A percentile compares a stretch with the other conserved stretches of the same genome.
These are phyloP conservation scores for Botrytis pseudocinerea DNA, from an alignment of 2,329 filamentous ascomycete species.

Conservation along the genomic window DNA sequence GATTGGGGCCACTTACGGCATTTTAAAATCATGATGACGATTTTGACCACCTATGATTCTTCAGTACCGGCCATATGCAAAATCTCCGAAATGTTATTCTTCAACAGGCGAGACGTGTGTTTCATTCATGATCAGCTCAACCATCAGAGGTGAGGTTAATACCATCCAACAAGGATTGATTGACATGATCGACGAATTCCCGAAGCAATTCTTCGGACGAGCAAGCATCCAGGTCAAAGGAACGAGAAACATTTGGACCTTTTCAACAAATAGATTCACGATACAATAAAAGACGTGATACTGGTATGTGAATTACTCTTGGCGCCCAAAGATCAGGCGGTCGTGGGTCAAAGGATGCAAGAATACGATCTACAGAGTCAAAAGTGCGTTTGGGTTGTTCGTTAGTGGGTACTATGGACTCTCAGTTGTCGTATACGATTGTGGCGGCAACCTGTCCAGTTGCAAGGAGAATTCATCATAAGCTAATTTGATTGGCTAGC, in stretches of 20 bases:
- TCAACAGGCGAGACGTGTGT: conserved; percentile 10
- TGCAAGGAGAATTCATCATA: not conserved
- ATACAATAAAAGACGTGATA: not conserved
- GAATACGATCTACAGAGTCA: too few relatives aligned
- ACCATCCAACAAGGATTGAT: not conserved
- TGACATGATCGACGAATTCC: not conserved
- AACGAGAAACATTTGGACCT: not conserved
- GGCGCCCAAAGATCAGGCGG: not conserved
- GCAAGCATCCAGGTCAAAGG: not conserved
- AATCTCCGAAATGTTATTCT: not conserved
- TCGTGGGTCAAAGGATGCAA: not conserved
- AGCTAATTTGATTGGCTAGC: conserved; percentile 20
- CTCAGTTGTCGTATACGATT: not conserved
- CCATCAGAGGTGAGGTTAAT: not conserved
- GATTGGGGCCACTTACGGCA: not conserved
- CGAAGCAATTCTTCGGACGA: not conserved
- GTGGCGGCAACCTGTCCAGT: conserved; percentile 7
- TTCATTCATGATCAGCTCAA: not conserved
- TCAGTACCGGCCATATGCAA: not conserved
- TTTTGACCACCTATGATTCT: not conserved
- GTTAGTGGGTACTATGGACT: not conserved
- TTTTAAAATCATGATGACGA: not conserved
- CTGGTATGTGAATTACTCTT: not conserved
- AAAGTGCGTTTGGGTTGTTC: not conserved
- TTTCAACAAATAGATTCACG: not conserved